Conservation (phyloP, 2,329 filamentous ascomycete species). For the Knoxdaviesia capensis region DNA sequence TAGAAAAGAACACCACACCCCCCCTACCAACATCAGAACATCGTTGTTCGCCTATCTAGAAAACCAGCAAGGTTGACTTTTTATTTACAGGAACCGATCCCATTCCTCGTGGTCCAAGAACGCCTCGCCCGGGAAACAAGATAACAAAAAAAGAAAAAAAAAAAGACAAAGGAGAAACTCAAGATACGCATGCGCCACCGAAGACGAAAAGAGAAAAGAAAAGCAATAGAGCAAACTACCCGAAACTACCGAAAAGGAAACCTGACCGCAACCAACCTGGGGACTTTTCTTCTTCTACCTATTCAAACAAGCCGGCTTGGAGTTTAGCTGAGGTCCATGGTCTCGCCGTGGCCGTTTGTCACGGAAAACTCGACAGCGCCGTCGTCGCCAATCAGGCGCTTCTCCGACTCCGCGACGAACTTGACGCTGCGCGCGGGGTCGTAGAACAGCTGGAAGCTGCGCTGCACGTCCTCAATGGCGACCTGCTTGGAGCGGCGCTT, state of each 20-base stretch:
- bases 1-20: too few relatives aligned
- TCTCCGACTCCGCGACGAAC: slow-evolving; percentile 80
- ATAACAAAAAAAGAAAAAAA: slow-evolving; percentile 1
- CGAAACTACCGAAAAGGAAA: too few relatives aligned
- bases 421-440: slow-evolving; percentile 74
- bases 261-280: not conserved
- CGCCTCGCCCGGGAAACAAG: not conserved
- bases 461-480: slow-evolving; percentile 70
- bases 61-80: too few relatives aligned
- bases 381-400: slow-evolving; percentile 75
- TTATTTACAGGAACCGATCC: too few relatives aligned
- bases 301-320: not conserved
- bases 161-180: not conserved
- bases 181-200: too few relatives aligned
- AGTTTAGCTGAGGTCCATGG: slow-evolving; percentile 23
- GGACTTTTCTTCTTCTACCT: not conserved
- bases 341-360: slow-evolving; percentile 31
- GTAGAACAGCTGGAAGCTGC: slow-evolving; percentile 87
- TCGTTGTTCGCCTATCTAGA: too few relatives aligned
- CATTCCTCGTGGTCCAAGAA: too few relatives aligned
- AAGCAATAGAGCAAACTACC: too few relatives aligned
- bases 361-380: slow-evolving; percentile 55
- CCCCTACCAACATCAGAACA: too few relatives aligned
- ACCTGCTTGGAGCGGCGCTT: slow-evolving; percentile 79
- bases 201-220: too few relatives aligned